Evolutionary conservation across 148 eudicot species (phyloP), one percentile per base, ranked within the genome.

Genomic region (Camellia japonica): DNA sequence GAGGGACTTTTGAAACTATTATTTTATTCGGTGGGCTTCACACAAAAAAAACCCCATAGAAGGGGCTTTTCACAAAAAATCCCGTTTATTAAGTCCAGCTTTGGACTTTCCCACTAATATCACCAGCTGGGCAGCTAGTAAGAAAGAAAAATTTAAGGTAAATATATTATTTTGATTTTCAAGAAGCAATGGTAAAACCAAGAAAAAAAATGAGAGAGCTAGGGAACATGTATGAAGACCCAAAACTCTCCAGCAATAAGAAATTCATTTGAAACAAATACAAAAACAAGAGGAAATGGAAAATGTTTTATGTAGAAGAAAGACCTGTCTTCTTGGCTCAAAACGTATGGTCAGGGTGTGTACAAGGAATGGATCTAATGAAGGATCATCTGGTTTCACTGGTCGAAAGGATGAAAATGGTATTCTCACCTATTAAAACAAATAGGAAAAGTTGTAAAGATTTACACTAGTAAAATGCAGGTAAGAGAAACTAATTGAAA

Each of bases 381-480:
- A 95, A 49, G 99, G 98, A 88, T 95, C 99, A 64, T 82, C 92
- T 30, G 97, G 91, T 67, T 88, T 87, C 83, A 93, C 99, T 13
- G 99, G 91, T 41, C 99, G 92, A 84, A 95, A 95, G 13, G 95
- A 81, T 78, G 97, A 90, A 88, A 95, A 93, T 76, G 99, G 99
- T 65, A 95, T 89, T 87, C 99, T 90, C 66, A 92, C 92, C 98
- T 94, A 84, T 64, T 76, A 73, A 85, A 80, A 73, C 71, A 58
- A 80, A 46, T 6, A 76, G 71, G 82, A 82, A 78, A 84, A 13
- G 77, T 55, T 82, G 84, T 84, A 67, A 84, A 66, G 89, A 83
- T 76, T 77, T 84, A 77, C 74, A 81, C 82, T 86, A 85, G 86
- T 75, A 76, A 77, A 79, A 79, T 52, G 2, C 75, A 74, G 30